phyloP scores from a whole-genome alignment of 768 basidiomycete genomes.

The Leccinum arenicola region DNA sequence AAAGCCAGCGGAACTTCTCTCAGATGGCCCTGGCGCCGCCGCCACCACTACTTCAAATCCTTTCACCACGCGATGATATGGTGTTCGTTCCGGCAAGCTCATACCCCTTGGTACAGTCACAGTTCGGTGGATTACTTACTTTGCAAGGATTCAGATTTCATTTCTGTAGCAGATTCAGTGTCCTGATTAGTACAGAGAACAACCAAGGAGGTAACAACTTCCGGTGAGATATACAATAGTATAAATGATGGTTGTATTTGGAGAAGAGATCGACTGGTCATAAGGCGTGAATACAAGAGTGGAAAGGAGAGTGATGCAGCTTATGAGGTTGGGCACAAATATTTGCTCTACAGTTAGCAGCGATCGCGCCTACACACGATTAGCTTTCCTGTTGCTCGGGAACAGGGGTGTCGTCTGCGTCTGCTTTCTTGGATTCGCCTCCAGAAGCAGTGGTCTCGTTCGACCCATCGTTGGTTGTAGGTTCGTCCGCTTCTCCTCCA shows the following conservation, averaged over 20 bases:
- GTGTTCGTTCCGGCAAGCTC: neutral
- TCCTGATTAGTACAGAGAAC: constrained; percentile 17
- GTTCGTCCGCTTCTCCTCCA: constrained; percentile 21
- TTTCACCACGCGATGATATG: neutral
- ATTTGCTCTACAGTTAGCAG: neutral
- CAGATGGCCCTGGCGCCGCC: neutral
- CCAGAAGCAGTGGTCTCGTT: constrained; percentile 3
- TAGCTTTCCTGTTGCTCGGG: constrained; percentile 4
- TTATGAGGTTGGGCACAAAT: neutral
- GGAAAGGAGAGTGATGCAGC: constrained; percentile 2
- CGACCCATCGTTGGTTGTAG: neutral
- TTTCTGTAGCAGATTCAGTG: neutral
- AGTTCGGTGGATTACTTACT: neutral
- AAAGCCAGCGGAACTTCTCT: neutral
- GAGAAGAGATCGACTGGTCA: constrained; percentile 1
- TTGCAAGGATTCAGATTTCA: constrained; percentile 1
- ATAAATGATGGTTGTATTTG: constrained; percentile 7
- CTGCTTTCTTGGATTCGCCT: constrained; percentile 7
- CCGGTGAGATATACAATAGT: constrained; percentile 11
- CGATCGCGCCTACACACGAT: neutral
- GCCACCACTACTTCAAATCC: neutral
- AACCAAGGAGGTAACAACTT: neutral
- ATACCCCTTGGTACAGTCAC: neutral
- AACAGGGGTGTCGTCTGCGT: neutral
- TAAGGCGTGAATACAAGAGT: constrained; percentile 4